Base-by-base conservation (phyloP, 495 filamentous ascomycete species). In the Evernia prunastri region DNA sequence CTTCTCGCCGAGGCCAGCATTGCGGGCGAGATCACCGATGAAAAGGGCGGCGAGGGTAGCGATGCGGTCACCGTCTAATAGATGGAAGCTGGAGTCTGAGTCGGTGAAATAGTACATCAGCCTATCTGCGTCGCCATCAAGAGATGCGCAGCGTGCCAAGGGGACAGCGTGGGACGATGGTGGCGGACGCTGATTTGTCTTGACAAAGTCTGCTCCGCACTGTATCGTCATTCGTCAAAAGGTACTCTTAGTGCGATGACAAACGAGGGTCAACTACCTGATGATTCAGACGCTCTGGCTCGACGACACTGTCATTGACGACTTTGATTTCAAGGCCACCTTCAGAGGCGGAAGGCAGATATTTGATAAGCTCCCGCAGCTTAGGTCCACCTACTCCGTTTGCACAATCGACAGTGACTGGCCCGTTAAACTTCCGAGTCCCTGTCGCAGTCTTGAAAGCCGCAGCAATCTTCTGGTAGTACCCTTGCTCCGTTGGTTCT, bases 361-460 rank as follows among this genome's bases (percentile, higher is more conserved):
- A 84, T 72, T 97, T 96, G 66, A 96, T 81, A 54, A 97, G 82
- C 73, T 95, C 89, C 61, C 79, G 80, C 65, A 98, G 79, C 79
- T 97, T 96, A 33, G 92, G 93, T 2, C 92, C 94, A 63, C 94
- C 94, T 66, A 98, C 90, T 71, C 94, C 94, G 71, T 98, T 98
- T 60, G 94, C 94, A 71, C 94, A 96, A 73, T 98, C 94, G 6
- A 98, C 92, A 12, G 86, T 90, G 66, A 98, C 76, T 37, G 79
- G 72, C 10, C 91, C 91, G 59, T 79, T 78, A 60, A 89, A 75
- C 70, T 86, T 91, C 67, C 86, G 84, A 59, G 87, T 84, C 67
- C 84, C 81, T 79, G 96, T 87, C 43, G 92, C 90, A 66, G 81
- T 82, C 72, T 87, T 86, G 73, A 96, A 96, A 17, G 94, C 89